Conservation (phyloP, 139 green algal species). For the Haematococcus sp. region DNA sequence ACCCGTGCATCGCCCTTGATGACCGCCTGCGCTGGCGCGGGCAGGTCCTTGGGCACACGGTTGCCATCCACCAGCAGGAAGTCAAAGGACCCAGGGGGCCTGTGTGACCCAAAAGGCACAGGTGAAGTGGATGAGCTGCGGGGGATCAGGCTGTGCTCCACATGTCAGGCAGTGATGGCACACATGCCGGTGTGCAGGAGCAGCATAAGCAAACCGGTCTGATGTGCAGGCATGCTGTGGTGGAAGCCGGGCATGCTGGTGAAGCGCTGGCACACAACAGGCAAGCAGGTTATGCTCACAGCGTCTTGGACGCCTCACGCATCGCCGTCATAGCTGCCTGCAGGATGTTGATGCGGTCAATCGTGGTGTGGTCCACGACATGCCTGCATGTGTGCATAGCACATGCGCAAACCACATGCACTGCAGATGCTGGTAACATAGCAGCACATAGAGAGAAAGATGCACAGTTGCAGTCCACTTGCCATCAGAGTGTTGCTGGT, state of each 20-base stretch:
- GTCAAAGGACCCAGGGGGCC: constrained; percentile 21
- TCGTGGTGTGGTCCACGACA: constrained; percentile 62
- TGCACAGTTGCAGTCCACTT: too few species aligned
- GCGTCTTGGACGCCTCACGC: constrained; percentile 42
- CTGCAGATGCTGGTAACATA: constrained; percentile 1
- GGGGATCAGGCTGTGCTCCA: too few species aligned
- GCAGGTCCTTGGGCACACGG: constrained; percentile 38
- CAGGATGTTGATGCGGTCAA: constrained; percentile 94
- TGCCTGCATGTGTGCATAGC: constrained; percentile 40
- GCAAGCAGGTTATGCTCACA: constrained; percentile 33
- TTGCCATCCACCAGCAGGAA: constrained; percentile 81
- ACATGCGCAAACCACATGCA: neutral
- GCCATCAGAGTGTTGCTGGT: too few species aligned
- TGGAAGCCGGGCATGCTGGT: neutral
- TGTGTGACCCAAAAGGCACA: too few species aligned
- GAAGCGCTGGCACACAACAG: too few species aligned
- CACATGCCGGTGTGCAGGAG: too few species aligned
- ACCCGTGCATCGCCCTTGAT: constrained; percentile 79
- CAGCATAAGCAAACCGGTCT: too few species aligned
- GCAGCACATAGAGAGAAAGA: too few species aligned
- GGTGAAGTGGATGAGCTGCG: too few species aligned
- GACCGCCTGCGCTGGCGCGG: constrained; percentile 44
- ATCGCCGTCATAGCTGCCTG: constrained; percentile 77
- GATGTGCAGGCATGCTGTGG: neutral
- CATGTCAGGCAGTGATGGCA: too few species aligned